Conservation (phyloP, 1,139 yeast species). For the Debaryomyces subglobosus region DNA sequence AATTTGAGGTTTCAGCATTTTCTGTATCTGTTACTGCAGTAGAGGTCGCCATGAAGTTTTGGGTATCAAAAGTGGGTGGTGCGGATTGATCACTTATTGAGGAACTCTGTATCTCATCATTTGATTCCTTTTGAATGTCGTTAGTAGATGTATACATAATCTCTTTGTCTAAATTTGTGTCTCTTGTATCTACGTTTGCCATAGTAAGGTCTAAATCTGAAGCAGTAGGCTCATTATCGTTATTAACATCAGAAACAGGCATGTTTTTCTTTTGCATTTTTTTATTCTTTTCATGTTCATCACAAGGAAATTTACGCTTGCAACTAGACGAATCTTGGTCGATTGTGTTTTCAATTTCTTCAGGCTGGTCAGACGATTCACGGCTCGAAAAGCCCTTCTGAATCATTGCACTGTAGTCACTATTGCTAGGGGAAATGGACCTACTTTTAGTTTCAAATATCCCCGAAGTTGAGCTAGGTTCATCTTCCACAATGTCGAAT, state of each 20-base stretch:
- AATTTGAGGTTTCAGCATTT: background rate
- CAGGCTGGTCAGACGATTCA: background rate
- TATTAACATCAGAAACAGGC: background rate
- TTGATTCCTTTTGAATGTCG: background rate
- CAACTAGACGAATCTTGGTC: background rate
- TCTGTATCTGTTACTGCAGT: background rate
- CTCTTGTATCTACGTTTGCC: background rate
- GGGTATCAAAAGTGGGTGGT: background rate
- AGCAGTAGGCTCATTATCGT: background rate
- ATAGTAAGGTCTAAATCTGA: background rate
- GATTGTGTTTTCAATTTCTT: background rate
- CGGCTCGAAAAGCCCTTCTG: constrained; percentile 7
- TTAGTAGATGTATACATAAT: background rate
- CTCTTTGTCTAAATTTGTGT: background rate
- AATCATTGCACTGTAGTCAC: constrained; percentile 7
- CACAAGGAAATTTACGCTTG: background rate
- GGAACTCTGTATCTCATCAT: background rate
- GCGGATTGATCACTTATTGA: background rate
- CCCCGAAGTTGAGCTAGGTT: background rate
- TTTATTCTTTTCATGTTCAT: background rate
- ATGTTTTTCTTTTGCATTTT: background rate
- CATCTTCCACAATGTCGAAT: background rate
- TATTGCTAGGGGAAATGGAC: background rate
- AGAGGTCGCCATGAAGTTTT: background rate
- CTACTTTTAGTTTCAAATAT: background rate